These are phyloP conservation scores for Aspergillus pseudonomiae DNA, from an alignment of 2,329 filamentous ascomycete species.

Conservation along the genomic window DNA sequence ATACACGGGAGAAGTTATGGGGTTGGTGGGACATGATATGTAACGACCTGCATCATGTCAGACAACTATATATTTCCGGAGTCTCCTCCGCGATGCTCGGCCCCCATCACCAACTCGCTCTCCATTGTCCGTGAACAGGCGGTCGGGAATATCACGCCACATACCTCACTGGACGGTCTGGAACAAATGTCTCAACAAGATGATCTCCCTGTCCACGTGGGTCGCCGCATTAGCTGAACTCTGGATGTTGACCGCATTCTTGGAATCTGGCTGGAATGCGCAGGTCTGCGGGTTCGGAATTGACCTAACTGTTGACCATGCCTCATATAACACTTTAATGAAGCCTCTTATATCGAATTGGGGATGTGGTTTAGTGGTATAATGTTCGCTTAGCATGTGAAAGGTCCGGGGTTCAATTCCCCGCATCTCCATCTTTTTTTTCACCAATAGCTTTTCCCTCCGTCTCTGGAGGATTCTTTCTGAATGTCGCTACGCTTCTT, in stretches of 20 bases:
- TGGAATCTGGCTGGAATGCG: neutral
- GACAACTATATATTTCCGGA: neutral
- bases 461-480: neutral
- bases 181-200: neutral
- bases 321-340: neutral
- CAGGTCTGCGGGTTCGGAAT: neutral
- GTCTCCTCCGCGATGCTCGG: neutral
- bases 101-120: neutral
- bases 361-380: conserved; percentile 7
- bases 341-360: neutral
- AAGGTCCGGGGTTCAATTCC: conserved; percentile 4
- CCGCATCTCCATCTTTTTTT: conserved; percentile 2
- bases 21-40: neutral
- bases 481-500: neutral
- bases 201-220: neutral
- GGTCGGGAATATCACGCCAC: neutral
- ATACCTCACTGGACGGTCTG: neutral
- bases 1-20: neutral
- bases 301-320: neutral
- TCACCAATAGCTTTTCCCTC: neutral
- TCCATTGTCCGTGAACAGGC: neutral
- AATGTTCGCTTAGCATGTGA: conserved; percentile 4
- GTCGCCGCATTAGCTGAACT: neutral
- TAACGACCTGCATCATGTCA: neutral
- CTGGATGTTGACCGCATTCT: neutral